Evolutionary conservation across 2,329 filamentous ascomycete genomes (phyloP), one percentile per base, ranked within the genome.

Genomic region (Amauroascus verrucosus): DNA sequence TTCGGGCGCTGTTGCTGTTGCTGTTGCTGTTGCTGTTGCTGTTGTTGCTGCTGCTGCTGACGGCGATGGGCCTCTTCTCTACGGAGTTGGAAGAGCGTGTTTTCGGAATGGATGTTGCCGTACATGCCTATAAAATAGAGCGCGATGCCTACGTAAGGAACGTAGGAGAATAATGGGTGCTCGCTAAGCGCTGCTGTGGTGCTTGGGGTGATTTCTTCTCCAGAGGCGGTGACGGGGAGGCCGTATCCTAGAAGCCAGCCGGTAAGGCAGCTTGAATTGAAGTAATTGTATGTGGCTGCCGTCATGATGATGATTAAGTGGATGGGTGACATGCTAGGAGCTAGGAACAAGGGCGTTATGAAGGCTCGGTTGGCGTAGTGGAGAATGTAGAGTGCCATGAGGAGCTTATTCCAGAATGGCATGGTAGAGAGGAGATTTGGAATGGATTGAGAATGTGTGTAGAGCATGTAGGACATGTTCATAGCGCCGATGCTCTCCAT

Each of bases 321-420:
- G 60, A 95, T 86, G 7, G 91, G 91, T 3, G 89, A 88, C 85
- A 98, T 96, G 74, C 84, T 89, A 0, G 91, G 91, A 58, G 91
- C 88, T 37, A 81, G 72, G 59, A 91, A 76, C 54, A 94, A 73
- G 1, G 93, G 91, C 53, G 83, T 85, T 57, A 95, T 71, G 54
- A 97, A 69, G 8, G 93, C 90, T 58, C 93, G 88, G 76, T 98
- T 94, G 65, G 82, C 60, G 75, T 98, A 98, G 73, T 98, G 93
- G 53, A 91, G 80, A 32, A 86, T 76, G 75, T 86, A 72, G 0
- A 74, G 62, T 2, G 62, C 56, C 0, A 61, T 65, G 24, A 70
- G 55, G 20, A 73, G 54, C 53, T 71, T 67, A 44, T 69, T 70
- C 37, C 64, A 61, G 1, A 59, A 40, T 1, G 70, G 68, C 1